phyloP scores from a whole-genome alignment of 2,329 filamentous ascomycete species.

The Dactylella cylindrospora region DNA sequence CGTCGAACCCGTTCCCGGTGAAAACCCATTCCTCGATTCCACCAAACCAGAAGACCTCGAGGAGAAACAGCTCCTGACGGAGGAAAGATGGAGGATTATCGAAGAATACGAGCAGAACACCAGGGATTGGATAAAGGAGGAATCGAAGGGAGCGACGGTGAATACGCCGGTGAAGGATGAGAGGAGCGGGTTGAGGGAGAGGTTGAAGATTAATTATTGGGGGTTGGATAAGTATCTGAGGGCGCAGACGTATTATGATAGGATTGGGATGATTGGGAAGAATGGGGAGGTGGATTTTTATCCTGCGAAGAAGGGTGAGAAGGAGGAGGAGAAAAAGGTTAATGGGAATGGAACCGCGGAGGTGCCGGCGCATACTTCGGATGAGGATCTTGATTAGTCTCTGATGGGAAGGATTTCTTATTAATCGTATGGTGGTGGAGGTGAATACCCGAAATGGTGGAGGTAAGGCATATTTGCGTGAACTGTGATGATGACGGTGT shows the following conservation, averaged over 20 bases:
- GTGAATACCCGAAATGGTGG: no score
- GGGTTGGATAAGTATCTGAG: slow-evolving; percentile 81
- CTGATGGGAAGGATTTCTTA: no score
- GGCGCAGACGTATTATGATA: slow-evolving; percentile 80
- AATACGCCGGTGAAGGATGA: slow-evolving; percentile 56
- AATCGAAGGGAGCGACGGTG: slow-evolving; percentile 51
- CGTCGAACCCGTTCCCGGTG: slow-evolving; percentile 70
- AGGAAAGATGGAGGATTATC: slow-evolving; percentile 66
- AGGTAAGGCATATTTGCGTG: no score
- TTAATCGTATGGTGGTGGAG: no score
- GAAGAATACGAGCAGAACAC: slow-evolving; percentile 74
- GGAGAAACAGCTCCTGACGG: slow-evolving; percentile 57
- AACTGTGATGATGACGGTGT: no score
- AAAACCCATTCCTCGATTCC: slow-evolving; percentile 74
- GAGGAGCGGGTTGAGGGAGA: slow-evolving; percentile 64
- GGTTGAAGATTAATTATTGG: slow-evolving; percentile 80
- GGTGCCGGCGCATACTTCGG: slow-evolving; percentile 31
- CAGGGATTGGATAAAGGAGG: slow-evolving; percentile 68
- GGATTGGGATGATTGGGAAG: slow-evolving; percentile 68
- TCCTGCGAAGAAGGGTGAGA: slow-evolving; percentile 51
- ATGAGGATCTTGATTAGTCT: slow-evolving; percentile 48
- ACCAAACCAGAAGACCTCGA: slow-evolving; percentile 55
- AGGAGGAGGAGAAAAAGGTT: slow-evolving; percentile 9
- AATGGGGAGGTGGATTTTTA: slow-evolving; percentile 74
- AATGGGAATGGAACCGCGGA: slow-evolving; percentile 6